Base-by-base conservation (phyloP, 2,329 filamentous ascomycete species). In the Verticillium isaacii region DNA sequence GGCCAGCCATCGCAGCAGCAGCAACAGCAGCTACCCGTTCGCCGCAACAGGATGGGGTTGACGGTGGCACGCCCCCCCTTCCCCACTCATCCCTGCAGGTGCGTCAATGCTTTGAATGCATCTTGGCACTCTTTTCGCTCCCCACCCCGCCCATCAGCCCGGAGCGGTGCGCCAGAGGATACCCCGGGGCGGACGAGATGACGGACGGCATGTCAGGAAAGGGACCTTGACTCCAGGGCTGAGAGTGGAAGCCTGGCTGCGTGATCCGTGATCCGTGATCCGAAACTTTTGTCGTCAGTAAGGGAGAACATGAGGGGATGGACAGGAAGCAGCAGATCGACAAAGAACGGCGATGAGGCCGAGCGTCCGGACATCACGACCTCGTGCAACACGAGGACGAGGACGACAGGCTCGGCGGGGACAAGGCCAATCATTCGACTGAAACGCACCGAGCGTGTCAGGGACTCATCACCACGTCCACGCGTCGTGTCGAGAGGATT, bases 61-160 rank as follows among this genome's bases (percentile, higher is more conserved):
- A 50, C 41, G 5, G 23, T 36, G 32, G 50, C 32, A 57, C 56
- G 3, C 57, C 2, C 45, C 45, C 45, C 9, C 25, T 25, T 25
- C 25, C 25, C 25, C 25, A 23, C 45, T 1, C 4, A 70, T 63
- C 70, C 73, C 73, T 74, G 73, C 67, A 72, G 64, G 63, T 74
- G 73, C 73, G 71, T 77, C 74, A 76, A 77, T 76, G 75, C 74
- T 69, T 75, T 76, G 68, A 66, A 70, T 75, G 73, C 72, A 71
- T 61, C 57, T 50, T 59, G 23, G 32, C 57, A 52, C 45, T 52
- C 19, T 52, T 12, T 52, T 52, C 19, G n/a, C 19, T 9, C 45
- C 19, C 45, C 45, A 52, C 45, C 19, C 9, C n/a, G 45, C 45
- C 45, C 45, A 14, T 14, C 45, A 25, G 45, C n/a, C 45, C 19